These are phyloP conservation scores for Scedosporium minutisporum DNA, from an alignment of 2,329 filamentous ascomycete genomes.

Conservation along the genomic window DNA sequence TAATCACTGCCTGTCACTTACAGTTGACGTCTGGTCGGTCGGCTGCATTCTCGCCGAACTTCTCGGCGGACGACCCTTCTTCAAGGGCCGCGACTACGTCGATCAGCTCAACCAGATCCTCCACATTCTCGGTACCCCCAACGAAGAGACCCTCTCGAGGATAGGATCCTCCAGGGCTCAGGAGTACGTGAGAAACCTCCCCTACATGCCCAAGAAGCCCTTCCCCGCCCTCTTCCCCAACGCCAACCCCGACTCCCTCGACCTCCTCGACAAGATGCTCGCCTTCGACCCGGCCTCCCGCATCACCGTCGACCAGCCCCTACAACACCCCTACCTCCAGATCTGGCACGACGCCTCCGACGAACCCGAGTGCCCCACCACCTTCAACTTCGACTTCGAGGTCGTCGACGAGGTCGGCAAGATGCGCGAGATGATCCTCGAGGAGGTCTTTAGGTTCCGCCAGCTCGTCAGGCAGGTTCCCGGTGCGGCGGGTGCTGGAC, in stretches of 20 bases:
- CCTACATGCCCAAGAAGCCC: slow-evolving; percentile 85
- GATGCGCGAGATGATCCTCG: slow-evolving; percentile 94
- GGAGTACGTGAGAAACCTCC: slow-evolving; percentile 95
- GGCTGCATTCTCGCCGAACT: slow-evolving; percentile 96
- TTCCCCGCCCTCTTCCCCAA: slow-evolving; percentile 85
- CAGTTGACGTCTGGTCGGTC: slow-evolving; percentile 98
- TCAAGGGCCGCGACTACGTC: slow-evolving; percentile 98
- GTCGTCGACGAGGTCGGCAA: slow-evolving; percentile 90
- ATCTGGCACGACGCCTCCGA: slow-evolving; percentile 99
- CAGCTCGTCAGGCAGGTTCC: slow-evolving; percentile 45
- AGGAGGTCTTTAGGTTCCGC: slow-evolving; percentile 87
- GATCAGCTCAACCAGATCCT: slow-evolving; percentile 99
- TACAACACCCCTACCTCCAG: slow-evolving; percentile 91
- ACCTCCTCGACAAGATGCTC: slow-evolving; percentile 93
- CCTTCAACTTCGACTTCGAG: slow-evolving; percentile 98
- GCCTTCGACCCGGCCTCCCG: slow-evolving; percentile 91
- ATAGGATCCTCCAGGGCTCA: slow-evolving; percentile 94
- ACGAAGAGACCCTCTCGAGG: slow-evolving; percentile 84
- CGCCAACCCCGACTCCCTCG: slow-evolving; percentile 90
- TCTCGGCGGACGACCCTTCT: slow-evolving; percentile 91
- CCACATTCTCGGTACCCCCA: slow-evolving; percentile 93
- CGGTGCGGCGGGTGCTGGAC: slow-evolving; percentile 22
- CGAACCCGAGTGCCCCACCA: slow-evolving; percentile 85
- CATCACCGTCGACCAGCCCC: slow-evolving; percentile 87
- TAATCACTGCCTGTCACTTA: neutral